A percentile compares a stretch with the other conserved stretches of the same genome.
These are phyloP conservation scores for Mortierella sp. DNA, from an alignment of 371 early-diverging fungal species.

Conservation along the genomic window DNA sequence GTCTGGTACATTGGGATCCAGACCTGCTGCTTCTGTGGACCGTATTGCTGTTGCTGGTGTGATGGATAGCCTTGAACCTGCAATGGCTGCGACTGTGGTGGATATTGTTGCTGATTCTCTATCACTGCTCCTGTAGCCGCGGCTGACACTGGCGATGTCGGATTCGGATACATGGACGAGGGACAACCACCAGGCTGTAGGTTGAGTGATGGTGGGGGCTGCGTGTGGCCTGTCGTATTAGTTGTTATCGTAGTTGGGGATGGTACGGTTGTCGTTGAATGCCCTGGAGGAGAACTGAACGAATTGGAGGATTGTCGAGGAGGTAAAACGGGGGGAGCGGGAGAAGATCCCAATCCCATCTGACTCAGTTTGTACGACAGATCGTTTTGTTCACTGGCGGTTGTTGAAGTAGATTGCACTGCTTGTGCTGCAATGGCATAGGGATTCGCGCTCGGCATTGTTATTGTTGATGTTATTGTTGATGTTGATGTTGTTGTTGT, in stretches of 20 bases:
- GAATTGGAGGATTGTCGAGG: not conserved
- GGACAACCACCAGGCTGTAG: constrained; percentile 1
- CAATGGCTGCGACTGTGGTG: not conserved
- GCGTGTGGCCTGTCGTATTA: not conserved
- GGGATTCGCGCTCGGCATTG: not conserved
- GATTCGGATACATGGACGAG: not conserved
- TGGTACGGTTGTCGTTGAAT: not conserved
- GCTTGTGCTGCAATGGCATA: constrained; percentile 7
- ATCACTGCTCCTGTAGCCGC: constrained; percentile 21
- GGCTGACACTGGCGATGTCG: constrained; percentile 37
- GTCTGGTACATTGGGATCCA: constrained; percentile 51
- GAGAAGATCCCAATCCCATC: constrained; percentile 11
- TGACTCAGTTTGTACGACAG: constrained; percentile 27
- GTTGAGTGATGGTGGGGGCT: not conserved
- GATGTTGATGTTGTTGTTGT: constrained; percentile 18
- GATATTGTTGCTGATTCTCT: constrained; percentile 9
- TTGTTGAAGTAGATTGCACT: not conserved
- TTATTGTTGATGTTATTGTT: not conserved
- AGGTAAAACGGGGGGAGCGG: not conserved
- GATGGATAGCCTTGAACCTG: constrained; percentile 3
- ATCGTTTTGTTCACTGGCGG: constrained; percentile 11
- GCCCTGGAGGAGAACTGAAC: not conserved
- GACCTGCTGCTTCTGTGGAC: constrained; percentile 36
- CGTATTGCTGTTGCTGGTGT: constrained; percentile 1
- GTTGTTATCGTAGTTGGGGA: not conserved